Percentiles rank a stretch among this genome's conserved stretches.
phyloP scores from a whole-genome alignment of 345 rosid species.

The Zanthoxylum bungeanum region DNA sequence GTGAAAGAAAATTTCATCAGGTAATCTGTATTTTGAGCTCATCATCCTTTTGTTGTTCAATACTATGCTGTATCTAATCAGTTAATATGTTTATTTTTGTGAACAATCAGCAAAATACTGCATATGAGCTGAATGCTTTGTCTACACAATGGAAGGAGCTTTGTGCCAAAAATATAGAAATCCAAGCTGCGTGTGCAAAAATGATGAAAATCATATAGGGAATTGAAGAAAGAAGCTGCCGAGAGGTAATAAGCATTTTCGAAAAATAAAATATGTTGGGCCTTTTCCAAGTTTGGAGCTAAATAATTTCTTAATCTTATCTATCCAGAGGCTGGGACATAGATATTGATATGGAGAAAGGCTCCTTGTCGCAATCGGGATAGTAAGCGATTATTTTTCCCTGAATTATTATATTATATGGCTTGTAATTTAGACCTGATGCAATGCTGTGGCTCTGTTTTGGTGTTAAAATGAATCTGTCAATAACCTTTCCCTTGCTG shows the following conservation, averaged over 20 bases:
- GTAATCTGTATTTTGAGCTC: conserved; percentile 30
- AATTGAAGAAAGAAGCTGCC: conserved; percentile 60
- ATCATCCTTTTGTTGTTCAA: conserved; percentile 4
- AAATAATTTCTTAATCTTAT: conserved; percentile 9
- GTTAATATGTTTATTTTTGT: conserved; percentile 12
- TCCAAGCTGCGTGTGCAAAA: conserved; percentile 67
- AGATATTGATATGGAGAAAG: conserved; percentile 58
- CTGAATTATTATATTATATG: neutral
- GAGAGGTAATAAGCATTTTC: conserved; percentile 51
- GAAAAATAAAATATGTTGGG: neutral
- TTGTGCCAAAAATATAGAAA: conserved; percentile 79
- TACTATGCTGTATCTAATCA: conserved; percentile 2
- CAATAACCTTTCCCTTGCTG: neutral
- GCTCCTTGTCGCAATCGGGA: conserved; percentile 28
- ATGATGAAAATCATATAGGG: conserved; percentile 61
- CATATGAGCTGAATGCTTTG: conserved; percentile 80
- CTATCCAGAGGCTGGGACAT: conserved; percentile 74
- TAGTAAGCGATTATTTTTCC: conserved; percentile 20
- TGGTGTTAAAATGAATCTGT: neutral
- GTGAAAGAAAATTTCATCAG: conserved; percentile 96
- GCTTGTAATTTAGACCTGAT: neutral
- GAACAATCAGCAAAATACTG: conserved; percentile 74
- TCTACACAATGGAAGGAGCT: conserved; percentile 93
- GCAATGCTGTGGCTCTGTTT: neutral
- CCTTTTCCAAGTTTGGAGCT: conserved; percentile 15